A percentile compares a stretch with the other conserved stretches of the same genome.
phyloP scores from a whole-genome alignment of 2,329 filamentous ascomycete genomes.

The Trichoderma simmonsii region DNA sequence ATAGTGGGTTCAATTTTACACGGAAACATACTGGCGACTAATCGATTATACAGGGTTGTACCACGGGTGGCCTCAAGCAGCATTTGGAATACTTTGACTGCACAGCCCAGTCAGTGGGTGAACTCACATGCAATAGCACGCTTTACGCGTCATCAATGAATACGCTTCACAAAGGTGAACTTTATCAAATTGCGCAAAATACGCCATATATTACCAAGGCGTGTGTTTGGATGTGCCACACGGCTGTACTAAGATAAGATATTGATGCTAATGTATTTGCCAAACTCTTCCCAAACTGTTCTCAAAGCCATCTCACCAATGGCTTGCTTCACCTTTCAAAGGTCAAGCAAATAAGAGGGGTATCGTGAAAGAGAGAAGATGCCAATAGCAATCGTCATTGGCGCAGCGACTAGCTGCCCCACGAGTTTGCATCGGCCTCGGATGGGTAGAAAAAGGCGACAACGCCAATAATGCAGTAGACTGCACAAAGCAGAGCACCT shows the following conservation, averaged over 20 bases:
- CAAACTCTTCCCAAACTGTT: neutral
- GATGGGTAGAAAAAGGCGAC: slow-evolving; percentile 66
- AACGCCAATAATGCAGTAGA: slow-evolving; percentile 65
- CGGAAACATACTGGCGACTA: neutral
- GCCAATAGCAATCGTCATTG: neutral
- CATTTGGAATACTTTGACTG: neutral
- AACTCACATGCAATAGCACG: neutral
- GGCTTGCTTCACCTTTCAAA: neutral
- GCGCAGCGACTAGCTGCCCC: slow-evolving; percentile 26
- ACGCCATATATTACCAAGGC: neutral
- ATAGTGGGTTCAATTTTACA: neutral
- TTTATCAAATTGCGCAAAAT: neutral
- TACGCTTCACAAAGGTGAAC: neutral
- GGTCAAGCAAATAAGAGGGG: neutral
- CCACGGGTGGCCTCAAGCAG: neutral
- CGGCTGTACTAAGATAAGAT: neutral
- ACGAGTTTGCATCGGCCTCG: slow-evolving; percentile 44
- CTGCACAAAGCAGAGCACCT: slow-evolving; percentile 65
- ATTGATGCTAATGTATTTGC: neutral
- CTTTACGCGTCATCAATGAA: neutral
- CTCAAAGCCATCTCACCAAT: slow-evolving; percentile 7
- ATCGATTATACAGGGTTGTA: neutral
- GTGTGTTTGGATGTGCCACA: neutral
- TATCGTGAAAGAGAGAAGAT: neutral
- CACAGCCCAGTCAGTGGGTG: neutral